Evolutionary conservation across 2,329 filamentous ascomycete species (phyloP), one percentile per base, ranked within the genome.

Genomic region (Fonsecaea monophora): DNA sequence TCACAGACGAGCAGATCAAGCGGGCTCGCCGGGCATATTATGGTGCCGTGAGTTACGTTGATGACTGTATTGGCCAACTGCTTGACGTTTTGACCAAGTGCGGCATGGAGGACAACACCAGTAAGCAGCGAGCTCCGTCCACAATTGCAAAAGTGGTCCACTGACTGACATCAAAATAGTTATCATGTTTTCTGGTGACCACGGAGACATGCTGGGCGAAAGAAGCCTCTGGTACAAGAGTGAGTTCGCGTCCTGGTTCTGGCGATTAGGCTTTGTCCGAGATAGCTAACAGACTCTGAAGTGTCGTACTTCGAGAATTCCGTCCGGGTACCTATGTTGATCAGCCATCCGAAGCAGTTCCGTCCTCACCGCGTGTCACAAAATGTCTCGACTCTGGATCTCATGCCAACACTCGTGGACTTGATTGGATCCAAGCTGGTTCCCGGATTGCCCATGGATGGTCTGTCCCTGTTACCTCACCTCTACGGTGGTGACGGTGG

Each of bases 201-300:
- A 97, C 75, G 94, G 94, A 64, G 94, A 97, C 79, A 97, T 97
- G 94, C 86, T 97, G 7, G 94, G 94, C 66, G 94, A 97, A 82
- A 89, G 92, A 61, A 91, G 91, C 5, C 82, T 97, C 55, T 97
- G 94, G 94, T 87, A 97, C 84, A 97, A 97, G 85, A 97, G 45
- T 50, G 45, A 50, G 45, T 50, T 50, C 9, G 21, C 40, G 2
- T 30, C 21, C 9, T 25, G 45, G 3, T 12, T 45, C 8, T 25
- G 18, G 12, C 45, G 18, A 4, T 15, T 50, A 9, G 37, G 3
- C 9, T 40, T 40, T 40, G 37, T 13, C 4, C 45, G 18, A 50
- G 45, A 25, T 10, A 12, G 45, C 45, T 50, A 50, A 50, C 45
- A 30, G 6, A 50, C 8, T 50, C 45, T 30, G 45, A 12, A 50